Percentiles rank a stretch among this genome's conserved stretches.
Evolutionary conservation across 257 asterid genomes (phyloP).

Genomic region (Solanum stenotomum): DNA sequence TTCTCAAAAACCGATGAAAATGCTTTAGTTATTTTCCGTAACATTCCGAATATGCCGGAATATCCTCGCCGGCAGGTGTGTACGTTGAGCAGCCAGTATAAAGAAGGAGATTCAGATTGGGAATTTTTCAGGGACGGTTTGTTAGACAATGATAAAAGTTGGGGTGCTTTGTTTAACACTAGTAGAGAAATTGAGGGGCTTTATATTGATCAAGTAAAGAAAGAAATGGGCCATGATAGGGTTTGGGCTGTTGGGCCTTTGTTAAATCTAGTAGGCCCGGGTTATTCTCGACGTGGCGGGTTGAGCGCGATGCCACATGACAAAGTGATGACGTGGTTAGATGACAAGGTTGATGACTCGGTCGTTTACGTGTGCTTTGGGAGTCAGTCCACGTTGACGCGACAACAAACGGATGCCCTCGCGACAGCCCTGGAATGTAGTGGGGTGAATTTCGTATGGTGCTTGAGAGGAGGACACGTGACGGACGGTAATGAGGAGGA

Average conservation of each 20-base stretch:
- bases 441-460: conserved; percentile 17
- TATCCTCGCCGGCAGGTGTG: conserved; percentile 6
- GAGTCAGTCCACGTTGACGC: not conserved
- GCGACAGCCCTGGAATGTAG: conserved; percentile 11
- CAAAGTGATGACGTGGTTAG: conserved; percentile 15
- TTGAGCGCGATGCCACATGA: not conserved
- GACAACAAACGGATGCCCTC: not conserved
- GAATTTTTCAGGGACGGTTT: not conserved
- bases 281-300: conserved; percentile 10
- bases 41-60: conserved; percentile 5
- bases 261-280: not conserved
- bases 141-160: not conserved
- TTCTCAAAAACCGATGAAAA: not conserved
- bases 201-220: not conserved
- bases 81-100: not conserved
- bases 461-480: not conserved
- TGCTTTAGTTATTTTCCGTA: not conserved
- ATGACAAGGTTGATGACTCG: not conserved
- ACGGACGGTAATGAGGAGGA: not conserved
- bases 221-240: conserved; percentile 13
- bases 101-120: conserved; percentile 8
- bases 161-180: conserved; percentile 16
- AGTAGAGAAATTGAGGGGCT: conserved; percentile 1
- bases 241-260: conserved; percentile 23
- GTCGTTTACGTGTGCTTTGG: conserved; percentile 19